These are phyloP conservation scores for Paramecium biaurelia DNA, from an alignment of 73 alveolate genomes.

Conservation along the genomic window DNA sequence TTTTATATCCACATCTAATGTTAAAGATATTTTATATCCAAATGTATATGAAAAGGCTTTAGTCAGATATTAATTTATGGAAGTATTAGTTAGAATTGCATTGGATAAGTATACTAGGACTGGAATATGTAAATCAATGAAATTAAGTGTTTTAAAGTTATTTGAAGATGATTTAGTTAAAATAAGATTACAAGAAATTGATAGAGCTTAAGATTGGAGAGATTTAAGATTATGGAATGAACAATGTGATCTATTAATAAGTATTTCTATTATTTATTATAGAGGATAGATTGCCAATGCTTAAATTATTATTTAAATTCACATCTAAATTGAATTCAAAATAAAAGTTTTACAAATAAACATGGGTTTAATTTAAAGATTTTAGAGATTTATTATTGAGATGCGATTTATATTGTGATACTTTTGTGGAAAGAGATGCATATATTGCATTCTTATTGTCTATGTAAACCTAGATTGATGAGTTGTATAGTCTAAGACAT, in stretches of 20 bases:
- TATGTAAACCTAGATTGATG: constrained; percentile 69
- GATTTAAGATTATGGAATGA: constrained; percentile 63
- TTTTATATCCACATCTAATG: constrained; percentile 54
- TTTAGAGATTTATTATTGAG: constrained; percentile 45
- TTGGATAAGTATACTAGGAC: constrained; percentile 60
- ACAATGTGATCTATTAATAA: constrained; percentile 51
- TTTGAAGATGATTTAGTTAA: background rate
- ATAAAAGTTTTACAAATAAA: constrained; percentile 27
- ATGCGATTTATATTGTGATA: constrained; percentile 56
- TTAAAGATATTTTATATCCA: background rate
- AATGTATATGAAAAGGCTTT: constrained; percentile 62
- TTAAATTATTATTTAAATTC: constrained; percentile 22
- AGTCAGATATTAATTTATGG: constrained; percentile 67
- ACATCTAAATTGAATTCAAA: constrained; percentile 47
- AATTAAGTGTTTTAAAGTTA: background rate
- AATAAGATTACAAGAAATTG: constrained; percentile 1
- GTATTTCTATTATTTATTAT: background rate
- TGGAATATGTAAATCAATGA: constrained; percentile 1
- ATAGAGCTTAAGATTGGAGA: constrained; percentile 59
- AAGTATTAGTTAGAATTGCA: constrained; percentile 69
- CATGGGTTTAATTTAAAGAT: constrained; percentile 30
- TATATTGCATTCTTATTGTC: constrained; percentile 55
- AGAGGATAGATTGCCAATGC: constrained; percentile 54
- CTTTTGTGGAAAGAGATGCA: constrained; percentile 61
- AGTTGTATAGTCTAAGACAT: constrained; percentile 58